Conservation (phyloP, 441 rosid species). For the Gossypium davidsonii region DNA sequence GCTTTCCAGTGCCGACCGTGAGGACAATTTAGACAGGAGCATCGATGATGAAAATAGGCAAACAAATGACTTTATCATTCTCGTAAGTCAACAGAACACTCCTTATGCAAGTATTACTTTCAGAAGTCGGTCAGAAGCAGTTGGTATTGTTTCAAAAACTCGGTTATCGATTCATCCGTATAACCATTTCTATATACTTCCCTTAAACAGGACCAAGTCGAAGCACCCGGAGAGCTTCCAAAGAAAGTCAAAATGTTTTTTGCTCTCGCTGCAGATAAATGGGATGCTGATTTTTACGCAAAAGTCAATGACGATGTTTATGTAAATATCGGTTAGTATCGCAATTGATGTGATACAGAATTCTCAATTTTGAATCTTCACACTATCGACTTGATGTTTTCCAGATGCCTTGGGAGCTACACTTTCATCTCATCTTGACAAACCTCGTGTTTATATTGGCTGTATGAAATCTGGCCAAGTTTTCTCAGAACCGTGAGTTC, state of each 20-base stretch:
- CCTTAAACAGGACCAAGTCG: constrained; percentile 46
- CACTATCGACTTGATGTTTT: constrained; percentile 6
- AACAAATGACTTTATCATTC: constrained; percentile 67
- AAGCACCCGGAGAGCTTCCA: constrained; percentile 49
- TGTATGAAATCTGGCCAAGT: constrained; percentile 99
- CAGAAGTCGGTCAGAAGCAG: background rate
- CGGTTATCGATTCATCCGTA: background rate
- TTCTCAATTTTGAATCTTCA: background rate
- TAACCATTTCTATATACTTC: constrained; percentile 6
- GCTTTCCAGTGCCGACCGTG: constrained; percentile 58
- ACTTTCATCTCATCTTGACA: constrained; percentile 61
- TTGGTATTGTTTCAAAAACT: constrained; percentile 4
- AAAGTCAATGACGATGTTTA: constrained; percentile 61
- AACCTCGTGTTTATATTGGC: constrained; percentile 83
- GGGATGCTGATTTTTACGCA: constrained; percentile 74
- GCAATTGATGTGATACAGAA: background rate
- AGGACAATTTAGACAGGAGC: constrained; percentile 70
- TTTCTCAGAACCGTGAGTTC: constrained; percentile 80
- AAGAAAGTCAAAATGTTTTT: constrained; percentile 58
- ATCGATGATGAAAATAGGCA: constrained; percentile 72
- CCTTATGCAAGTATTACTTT: background rate
- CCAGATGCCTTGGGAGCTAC: constrained; percentile 75
- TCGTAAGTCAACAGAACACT: constrained; percentile 43
- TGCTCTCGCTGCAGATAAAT: constrained; percentile 55
- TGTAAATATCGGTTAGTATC: constrained; percentile 50